Conservation (phyloP, 2,329 filamentous ascomycete genomes). For the Penicillium sclerotigenum region DNA sequence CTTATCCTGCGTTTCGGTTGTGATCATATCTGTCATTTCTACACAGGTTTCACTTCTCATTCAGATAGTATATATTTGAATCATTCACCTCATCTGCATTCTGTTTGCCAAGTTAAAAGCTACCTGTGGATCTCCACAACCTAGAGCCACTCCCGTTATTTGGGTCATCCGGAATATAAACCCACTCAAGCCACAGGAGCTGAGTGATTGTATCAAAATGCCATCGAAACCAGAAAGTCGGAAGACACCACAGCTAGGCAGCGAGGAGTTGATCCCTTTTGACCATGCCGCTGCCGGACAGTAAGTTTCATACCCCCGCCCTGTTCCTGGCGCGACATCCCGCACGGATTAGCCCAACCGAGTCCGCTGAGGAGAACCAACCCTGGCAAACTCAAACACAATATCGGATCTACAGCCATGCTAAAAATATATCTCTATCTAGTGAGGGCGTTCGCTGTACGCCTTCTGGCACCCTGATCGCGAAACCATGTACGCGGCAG, state of each 20-base stretch:
- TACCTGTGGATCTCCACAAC: background rate
- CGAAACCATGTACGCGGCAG: slow-evolving; percentile 84
- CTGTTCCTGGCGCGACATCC: slow-evolving; percentile 9
- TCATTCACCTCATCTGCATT: background rate
- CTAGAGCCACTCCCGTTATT: background rate
- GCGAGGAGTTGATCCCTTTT: slow-evolving; percentile 43
- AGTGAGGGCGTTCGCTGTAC: slow-evolving; percentile 91
- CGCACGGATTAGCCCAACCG: background rate
- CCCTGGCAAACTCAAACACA: no score
- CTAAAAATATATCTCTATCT: slow-evolving; percentile 14
- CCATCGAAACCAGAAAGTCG: slow-evolving; percentile 31
- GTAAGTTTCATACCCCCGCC: slow-evolving; percentile 37
- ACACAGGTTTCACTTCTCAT: background rate
- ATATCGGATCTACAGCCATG: background rate
- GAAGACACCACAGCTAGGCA: slow-evolving; percentile 37
- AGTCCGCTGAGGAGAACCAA: background rate
- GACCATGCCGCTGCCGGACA: slow-evolving; percentile 49
- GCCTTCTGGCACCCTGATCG: slow-evolving; percentile 76
- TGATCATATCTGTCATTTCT: background rate
- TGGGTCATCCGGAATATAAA: background rate
- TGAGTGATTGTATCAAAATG: slow-evolving; percentile 24
- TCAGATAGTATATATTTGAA: background rate
- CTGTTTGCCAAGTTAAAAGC: background rate
- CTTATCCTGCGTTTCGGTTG: background rate
- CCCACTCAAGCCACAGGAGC: background rate